phyloP scores from a whole-genome alignment of 176 grass and related monocot genomes.

The Lolium rigidum region DNA sequence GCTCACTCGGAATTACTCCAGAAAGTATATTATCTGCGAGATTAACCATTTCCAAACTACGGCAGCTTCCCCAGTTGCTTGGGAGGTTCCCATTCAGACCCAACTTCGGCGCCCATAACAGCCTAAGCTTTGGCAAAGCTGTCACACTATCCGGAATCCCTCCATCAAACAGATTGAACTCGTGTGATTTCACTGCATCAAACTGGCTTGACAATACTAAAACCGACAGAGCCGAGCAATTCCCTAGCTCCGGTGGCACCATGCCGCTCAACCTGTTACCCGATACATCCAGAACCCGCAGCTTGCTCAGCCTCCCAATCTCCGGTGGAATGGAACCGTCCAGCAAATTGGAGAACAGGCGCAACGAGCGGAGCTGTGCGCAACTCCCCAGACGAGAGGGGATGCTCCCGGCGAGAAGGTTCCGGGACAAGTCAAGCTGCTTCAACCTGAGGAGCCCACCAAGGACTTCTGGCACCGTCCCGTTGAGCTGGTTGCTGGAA shows the following conservation, averaged over 20 bases:
- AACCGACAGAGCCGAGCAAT: slow-evolving; percentile 64
- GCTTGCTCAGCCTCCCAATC: slow-evolving; percentile 65
- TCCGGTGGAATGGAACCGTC: slow-evolving; percentile 69
- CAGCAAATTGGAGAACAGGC: slow-evolving; percentile 72
- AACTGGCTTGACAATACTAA: slow-evolving; percentile 68
- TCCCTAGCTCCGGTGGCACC: slow-evolving; percentile 67
- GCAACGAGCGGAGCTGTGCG: slow-evolving; percentile 55
- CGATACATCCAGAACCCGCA: slow-evolving; percentile 75
- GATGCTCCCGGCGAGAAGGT: slow-evolving; percentile 57
- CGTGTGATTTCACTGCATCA: slow-evolving; percentile 43
- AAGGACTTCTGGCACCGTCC: slow-evolving; percentile 51
- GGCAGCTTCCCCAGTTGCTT: slow-evolving; percentile 60
- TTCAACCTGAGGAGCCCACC: slow-evolving; percentile 47
- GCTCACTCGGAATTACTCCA: slow-evolving; percentile 51
- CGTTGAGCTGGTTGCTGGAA: slow-evolving; percentile 64
- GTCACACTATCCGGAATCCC: slow-evolving; percentile 54
- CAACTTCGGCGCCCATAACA: slow-evolving; percentile 58
- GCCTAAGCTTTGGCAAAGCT: slow-evolving; percentile 52
- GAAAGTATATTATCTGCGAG: slow-evolving; percentile 54
- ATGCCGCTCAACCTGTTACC: slow-evolving; percentile 72
- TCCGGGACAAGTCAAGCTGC: slow-evolving; percentile 60
- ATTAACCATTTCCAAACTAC: slow-evolving; percentile 63
- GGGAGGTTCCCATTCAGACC: slow-evolving; percentile 49
- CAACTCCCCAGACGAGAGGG: slow-evolving; percentile 69
- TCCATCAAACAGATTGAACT: slow-evolving; percentile 70